Evolutionary conservation across 2,329 filamentous ascomycete genomes (phyloP).

Genomic region (Hypoxylon sp.): DNA sequence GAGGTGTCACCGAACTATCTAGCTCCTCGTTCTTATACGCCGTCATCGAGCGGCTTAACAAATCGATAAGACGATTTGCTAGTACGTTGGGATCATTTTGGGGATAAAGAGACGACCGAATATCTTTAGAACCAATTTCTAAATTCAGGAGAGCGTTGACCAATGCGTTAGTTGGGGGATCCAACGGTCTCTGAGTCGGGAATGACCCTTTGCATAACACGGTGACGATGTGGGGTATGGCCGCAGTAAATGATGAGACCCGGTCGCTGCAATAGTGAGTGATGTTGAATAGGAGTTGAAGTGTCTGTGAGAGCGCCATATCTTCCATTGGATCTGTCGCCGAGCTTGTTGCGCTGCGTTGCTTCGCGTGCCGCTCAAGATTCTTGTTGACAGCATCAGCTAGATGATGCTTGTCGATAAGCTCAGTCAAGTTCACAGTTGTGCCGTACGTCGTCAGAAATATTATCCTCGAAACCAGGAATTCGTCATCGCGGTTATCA

Average conservation of each 20-base stretch:
- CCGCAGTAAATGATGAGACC: slow-evolving; percentile 72
- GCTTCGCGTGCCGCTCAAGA: slow-evolving; percentile 76
- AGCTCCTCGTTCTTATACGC: slow-evolving; percentile 77
- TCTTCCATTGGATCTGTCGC: slow-evolving; percentile 74
- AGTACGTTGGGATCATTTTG: slow-evolving; percentile 71
- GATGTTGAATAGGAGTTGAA: slow-evolving; percentile 92
- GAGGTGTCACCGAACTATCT: slow-evolving; percentile 77
- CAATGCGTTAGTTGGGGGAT: slow-evolving; percentile 78
- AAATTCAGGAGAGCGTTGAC: slow-evolving; percentile 88
- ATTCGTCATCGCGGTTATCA: slow-evolving; percentile 86
- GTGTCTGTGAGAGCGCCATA: slow-evolving; percentile 85
- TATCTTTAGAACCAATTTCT: slow-evolving; percentile 72
- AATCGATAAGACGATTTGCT: slow-evolving; percentile 74
- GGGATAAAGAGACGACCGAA: slow-evolving; percentile 75
- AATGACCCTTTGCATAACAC: slow-evolving; percentile 75
- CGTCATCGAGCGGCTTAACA: slow-evolving; percentile 77
- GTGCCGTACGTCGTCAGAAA: slow-evolving; percentile 86
- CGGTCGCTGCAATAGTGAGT: slow-evolving; percentile 79
- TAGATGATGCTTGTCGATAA: slow-evolving; percentile 77
- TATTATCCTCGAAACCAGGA: slow-evolving; percentile 82
- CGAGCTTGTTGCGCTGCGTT: slow-evolving; percentile 52
- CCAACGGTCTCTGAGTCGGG: slow-evolving; percentile 75
- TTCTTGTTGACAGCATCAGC: slow-evolving; percentile 79
- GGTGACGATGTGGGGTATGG: slow-evolving; percentile 78
- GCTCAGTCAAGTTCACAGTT: slow-evolving; percentile 73